These are phyloP conservation scores for Rhizomucor miehei DNA, from an alignment of 371 early-diverging fungal species.

Conservation along the genomic window DNA sequence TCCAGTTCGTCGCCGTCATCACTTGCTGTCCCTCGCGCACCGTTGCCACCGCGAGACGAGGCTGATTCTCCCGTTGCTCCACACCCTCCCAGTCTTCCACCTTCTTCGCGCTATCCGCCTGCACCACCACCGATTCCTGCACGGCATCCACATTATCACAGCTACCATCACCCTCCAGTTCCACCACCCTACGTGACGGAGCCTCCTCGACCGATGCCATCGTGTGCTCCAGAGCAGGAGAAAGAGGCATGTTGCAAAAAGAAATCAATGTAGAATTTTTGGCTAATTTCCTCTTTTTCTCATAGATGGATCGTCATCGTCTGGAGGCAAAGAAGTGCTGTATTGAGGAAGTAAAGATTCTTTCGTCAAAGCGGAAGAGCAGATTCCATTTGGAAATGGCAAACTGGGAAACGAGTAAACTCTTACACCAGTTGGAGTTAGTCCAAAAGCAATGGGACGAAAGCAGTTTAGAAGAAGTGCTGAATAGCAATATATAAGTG, in stretches of 20 bases:
- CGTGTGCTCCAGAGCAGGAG: conserved; percentile 44
- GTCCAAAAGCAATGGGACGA: conserved; percentile 54
- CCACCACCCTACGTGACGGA: conserved; percentile 8
- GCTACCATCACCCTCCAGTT: conserved; percentile 9
- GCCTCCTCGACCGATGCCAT: conserved; percentile 27
- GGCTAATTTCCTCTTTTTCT: no score
- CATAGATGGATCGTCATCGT: conserved; percentile 39
- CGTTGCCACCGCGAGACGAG: not conserved
- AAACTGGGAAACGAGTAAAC: conserved; percentile 56
- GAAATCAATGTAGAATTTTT: no score
- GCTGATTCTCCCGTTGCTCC: not conserved
- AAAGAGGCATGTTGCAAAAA: conserved; percentile 47
- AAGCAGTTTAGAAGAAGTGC: conserved; percentile 38
- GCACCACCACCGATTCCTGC: not conserved
- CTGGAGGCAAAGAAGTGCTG: conserved; percentile 26
- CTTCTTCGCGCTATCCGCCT: not conserved
- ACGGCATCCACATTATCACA: conserved; percentile 2
- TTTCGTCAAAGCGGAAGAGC: conserved; percentile 38
- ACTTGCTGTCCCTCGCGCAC: not conserved
- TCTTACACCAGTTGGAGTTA: conserved; percentile 49
- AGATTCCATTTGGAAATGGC: conserved; percentile 50
- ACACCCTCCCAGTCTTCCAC: no score
- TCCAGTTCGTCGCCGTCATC: not conserved
- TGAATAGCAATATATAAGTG: no score
- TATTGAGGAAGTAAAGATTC: conserved; percentile 42